Base-by-base conservation (phyloP, 768 basidiomycete species). In the Boletus rubroflammeus region DNA sequence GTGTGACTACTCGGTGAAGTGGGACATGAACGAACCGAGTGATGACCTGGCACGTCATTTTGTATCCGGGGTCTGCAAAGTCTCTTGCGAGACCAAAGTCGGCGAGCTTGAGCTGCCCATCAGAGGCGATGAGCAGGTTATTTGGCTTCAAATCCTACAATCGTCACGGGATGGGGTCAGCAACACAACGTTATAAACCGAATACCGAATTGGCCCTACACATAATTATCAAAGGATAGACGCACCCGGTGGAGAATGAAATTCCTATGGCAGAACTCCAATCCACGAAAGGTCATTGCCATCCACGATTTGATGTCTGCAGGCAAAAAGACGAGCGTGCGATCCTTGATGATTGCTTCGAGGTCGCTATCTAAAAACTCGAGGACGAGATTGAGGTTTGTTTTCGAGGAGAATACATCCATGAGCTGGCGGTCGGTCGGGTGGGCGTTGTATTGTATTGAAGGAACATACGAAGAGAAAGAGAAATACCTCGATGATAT, bases 301-400 rank as follows among this genome's bases (percentile, higher is more conserved):
- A 97, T 92, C 96, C 97, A 99, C 58, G 89, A 88, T 71, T 99
- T 99, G 75, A 98, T 94, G 70, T 99, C 97, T 1, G 91, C 92
- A 4, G 92, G 90, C 31, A 94, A 78, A 69, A 99, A 98, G 23
- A 98, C 90, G 53, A 97, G 84, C 1, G 86, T 79, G 40, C 91
- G 81, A 71, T 99, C 95, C 66, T 93, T 93, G 71, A 99, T 98
- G 62, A 98, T 86, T 71, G 92, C 92, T 73, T 99, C 97, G 31
- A 99, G 79, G 73, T 99, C 97, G 26, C 90, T 94, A 62, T 96
- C 91, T 50, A 98, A 79, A 71, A 94, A 98, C 67, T 99, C 97
- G 11, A 99, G 81, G 32, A 99, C 97, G 29, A 99, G 86, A 68
- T 98, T 98, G 59, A 99, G 81, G 71, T 98, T 98, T 19, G 87